Evolutionary conservation across 176 grass and related monocot genomes (phyloP), one percentile per base, ranked within the genome.

Genomic region (Echinochloa phyllopogon): DNA sequence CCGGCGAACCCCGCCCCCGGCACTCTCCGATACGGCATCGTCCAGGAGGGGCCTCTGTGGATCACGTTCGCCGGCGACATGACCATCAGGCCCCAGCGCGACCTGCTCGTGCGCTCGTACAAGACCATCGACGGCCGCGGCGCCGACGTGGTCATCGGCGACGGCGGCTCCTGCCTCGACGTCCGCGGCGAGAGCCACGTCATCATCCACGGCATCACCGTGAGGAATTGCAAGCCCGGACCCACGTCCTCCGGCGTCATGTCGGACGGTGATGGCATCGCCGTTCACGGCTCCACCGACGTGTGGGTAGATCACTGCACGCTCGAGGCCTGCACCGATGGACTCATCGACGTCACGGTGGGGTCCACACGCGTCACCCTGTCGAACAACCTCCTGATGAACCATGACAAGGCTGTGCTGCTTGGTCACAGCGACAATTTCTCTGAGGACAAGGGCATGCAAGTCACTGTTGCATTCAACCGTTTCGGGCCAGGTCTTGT

Each of bases 71-170:
- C 60, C 6, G 10, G 33, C 20, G 74, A 84, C 83, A 92, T 89
- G 87, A 76, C 72, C 8, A 92, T 92, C 76, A 29, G 17, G 6
- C 74, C 85, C 0, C 47, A 61, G 39, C 33, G 43, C 36, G 74
- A 80, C 74, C 79, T 92, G 12, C 14, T 87, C 20, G 81, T 89
- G 39, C 41, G 43, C 60, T 83, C 83, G 5, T 11, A 79, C 83
- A 92, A 89, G 83, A 92, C 90, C 29, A 42, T 92, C 18, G 90
- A 92, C 15, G 87, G 87, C 23, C 79, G 90, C 18, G 90, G 90
- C 16, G 79, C 83, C n/a, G 27, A 24, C 40, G 83, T 89, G 18
- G 56, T 76, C 12, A 50, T 92, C 64, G 80, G 62, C 48, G 55
- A 84, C 17, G 83, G 90, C 65, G 87, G 90, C 55, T 83, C 87